These are phyloP conservation scores for Chondrostereum purpureum DNA, from an alignment of 1,284 basidiomycete species.

Conservation along the genomic window DNA sequence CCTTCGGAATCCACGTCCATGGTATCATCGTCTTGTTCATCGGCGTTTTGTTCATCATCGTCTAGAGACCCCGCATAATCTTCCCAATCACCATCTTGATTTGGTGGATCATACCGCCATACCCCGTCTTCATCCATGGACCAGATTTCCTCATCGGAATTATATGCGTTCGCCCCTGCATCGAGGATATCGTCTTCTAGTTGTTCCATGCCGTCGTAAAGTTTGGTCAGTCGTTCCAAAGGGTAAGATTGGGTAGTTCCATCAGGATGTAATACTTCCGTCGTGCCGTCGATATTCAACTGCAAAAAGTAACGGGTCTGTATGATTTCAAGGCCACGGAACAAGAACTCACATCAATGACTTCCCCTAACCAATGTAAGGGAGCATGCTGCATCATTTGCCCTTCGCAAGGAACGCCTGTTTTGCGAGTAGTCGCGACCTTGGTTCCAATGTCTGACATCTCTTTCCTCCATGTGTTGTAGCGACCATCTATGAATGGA, in stretches of 20 bases:
- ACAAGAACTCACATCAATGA: slow-evolving; percentile 52
- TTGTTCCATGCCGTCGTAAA: slow-evolving; percentile 72
- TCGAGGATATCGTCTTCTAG: slow-evolving; percentile 68
- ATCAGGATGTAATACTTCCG: slow-evolving; percentile 62
- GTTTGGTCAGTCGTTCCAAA: slow-evolving; percentile 58
- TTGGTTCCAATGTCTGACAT: slow-evolving; percentile 57
- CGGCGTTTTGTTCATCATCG: slow-evolving; percentile 6
- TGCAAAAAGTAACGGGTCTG: too few species aligned
- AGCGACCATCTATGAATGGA: slow-evolving; percentile 42
- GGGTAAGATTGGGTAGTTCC: slow-evolving; percentile 41
- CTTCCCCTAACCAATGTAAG: slow-evolving; percentile 72
- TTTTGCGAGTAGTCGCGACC: slow-evolving; percentile 45
- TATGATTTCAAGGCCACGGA: too few species aligned
- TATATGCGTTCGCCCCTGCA: slow-evolving; percentile 30
- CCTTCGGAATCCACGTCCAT: slow-evolving; percentile 16
- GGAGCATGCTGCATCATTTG: slow-evolving; percentile 40
- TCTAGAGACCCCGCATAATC: slow-evolving; percentile 18
- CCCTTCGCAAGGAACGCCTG: slow-evolving; percentile 32
- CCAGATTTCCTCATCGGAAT: slow-evolving; percentile 46
- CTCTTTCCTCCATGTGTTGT: slow-evolving; percentile 61
- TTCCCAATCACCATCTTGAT: slow-evolving; percentile 33
- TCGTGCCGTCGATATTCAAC: slow-evolving; percentile 65
- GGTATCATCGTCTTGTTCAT: slow-evolving; percentile 20
- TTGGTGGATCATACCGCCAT: slow-evolving; percentile 32
- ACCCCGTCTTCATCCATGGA: slow-evolving; percentile 44